These are phyloP conservation scores for Exophiala xenobiotica DNA, from an alignment of 2,329 filamentous ascomycete species.

Conservation along the genomic window DNA sequence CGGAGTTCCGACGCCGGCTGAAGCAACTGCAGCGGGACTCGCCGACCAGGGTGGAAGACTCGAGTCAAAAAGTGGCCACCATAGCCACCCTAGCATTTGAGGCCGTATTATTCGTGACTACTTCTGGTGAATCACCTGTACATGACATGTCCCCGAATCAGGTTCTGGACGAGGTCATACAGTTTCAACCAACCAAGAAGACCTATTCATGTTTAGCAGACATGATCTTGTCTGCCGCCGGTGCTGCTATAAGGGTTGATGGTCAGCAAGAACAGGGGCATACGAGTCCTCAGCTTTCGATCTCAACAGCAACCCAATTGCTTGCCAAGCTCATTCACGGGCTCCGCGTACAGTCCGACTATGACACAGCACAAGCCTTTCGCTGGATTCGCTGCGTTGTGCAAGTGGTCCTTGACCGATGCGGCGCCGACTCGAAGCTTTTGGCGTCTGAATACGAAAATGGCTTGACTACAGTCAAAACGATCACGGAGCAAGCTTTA, in stretches of 20 bases:
- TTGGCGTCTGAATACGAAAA: constrained; percentile 15
- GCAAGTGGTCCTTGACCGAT: constrained; percentile 61
- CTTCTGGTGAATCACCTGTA: constrained; percentile 54
- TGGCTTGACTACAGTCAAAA: constrained; percentile 34
- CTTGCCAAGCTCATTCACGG: constrained; percentile 65
- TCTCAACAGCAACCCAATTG: constrained; percentile 19
- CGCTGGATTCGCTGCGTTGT: constrained; percentile 79
- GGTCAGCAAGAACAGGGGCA: constrained; percentile 17
- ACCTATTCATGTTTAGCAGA: constrained; percentile 67
- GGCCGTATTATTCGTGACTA: constrained; percentile 23
- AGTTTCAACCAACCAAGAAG: constrained; percentile 37
- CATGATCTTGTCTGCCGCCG: constrained; percentile 49
- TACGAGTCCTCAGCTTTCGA: constrained; percentile 39
- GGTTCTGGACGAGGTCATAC: constrained; percentile 47
- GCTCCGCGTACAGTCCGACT: constrained; percentile 58
- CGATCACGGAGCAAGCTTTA: constrained; percentile 38
- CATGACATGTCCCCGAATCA: constrained; percentile 55
- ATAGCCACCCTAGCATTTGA: constrained; percentile 29
- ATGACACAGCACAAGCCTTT: constrained; percentile 61
- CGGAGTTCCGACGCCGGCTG: neutral
- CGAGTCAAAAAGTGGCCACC: constrained; percentile 13
- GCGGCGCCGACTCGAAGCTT: neutral
- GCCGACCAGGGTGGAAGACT: neutral
- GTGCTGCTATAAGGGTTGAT: neutral
- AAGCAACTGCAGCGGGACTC: constrained; percentile 1